These are phyloP conservation scores for Amanita pseudoporphyria DNA, from an alignment of 768 basidiomycete species.

Conservation along the genomic window DNA sequence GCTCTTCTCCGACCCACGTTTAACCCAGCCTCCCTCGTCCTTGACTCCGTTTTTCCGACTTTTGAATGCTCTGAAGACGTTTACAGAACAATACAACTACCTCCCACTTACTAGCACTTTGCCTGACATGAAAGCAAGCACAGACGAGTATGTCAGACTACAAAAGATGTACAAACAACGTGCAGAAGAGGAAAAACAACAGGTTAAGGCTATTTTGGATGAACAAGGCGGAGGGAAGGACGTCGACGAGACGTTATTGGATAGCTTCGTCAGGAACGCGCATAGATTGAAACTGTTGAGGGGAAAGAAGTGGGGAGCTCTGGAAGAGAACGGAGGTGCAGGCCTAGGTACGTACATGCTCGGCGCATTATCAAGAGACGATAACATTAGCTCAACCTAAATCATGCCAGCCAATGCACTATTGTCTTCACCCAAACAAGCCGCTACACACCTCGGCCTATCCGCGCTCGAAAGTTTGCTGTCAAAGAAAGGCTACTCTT, in stretches of 20 bases:
- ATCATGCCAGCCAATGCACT: slow-evolving; percentile 29
- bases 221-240: slow-evolving; percentile 16
- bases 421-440: slow-evolving; percentile 37
- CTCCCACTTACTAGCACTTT: slow-evolving; percentile 81
- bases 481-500: slow-evolving; percentile 15
- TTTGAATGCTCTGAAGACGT: slow-evolving; percentile 61
- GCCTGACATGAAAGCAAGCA: slow-evolving; percentile 95
- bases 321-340: slow-evolving; percentile 34
- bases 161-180: slow-evolving; percentile 78
- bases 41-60: slow-evolving; percentile 67
- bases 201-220: slow-evolving; percentile 32
- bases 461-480: slow-evolving; percentile 30
- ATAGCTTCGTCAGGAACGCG: slow-evolving; percentile 72
- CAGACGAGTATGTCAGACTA: slow-evolving; percentile 70
- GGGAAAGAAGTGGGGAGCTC: slow-evolving; percentile 50
- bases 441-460: slow-evolving; percentile 66
- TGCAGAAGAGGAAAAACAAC: slow-evolving; percentile 58
- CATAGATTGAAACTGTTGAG: slow-evolving; percentile 61
- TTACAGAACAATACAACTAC: slow-evolving; percentile 43
- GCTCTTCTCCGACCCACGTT: slow-evolving; percentile 55
- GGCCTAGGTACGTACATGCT: slow-evolving; percentile 35
- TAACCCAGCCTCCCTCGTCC: slow-evolving; percentile 14
- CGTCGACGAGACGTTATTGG: slow-evolving; percentile 45
- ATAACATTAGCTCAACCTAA: neutral
- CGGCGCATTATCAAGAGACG: neutral